A percentile compares a stretch with the other conserved stretches of the same genome.
Conservation (phyloP, 768 basidiomycete species). For the Lyophyllum semitale region DNA sequence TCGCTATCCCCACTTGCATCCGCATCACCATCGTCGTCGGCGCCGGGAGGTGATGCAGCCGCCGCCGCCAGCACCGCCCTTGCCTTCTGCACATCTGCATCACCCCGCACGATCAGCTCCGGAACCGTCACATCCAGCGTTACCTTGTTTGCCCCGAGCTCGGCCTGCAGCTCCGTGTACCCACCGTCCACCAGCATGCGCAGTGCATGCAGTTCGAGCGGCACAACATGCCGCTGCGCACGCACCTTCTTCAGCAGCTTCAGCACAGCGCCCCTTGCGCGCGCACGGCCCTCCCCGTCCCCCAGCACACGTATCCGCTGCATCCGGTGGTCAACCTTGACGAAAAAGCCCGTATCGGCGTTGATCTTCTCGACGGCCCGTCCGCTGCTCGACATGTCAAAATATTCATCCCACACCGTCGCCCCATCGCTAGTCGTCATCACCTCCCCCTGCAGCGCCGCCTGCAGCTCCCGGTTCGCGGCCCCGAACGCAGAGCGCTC, state of each 20-base stretch:
- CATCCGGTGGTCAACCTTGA: constrained; percentile 41
- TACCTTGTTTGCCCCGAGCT: constrained; percentile 43
- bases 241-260: constrained; percentile 43
- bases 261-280: constrained; percentile 31
- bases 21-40: background rate
- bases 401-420: constrained; percentile 49
- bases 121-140: constrained; percentile 42
- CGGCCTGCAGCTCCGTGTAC: constrained; percentile 35
- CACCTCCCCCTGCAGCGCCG: constrained; percentile 37
- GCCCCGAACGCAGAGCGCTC: constrained; percentile 34
- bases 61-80: background rate
- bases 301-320: constrained; percentile 44
- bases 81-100: constrained; percentile 23
- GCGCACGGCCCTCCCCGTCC: constrained; percentile 24
- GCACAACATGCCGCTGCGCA: constrained; percentile 33
- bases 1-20: background rate
- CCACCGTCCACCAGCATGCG: constrained; percentile 41
- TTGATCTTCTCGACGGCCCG: constrained; percentile 40
- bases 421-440: constrained; percentile 31
- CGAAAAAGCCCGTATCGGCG: constrained; percentile 30
- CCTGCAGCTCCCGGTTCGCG: constrained; percentile 38
- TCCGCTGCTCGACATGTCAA: constrained; percentile 41
- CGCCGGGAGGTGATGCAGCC: background rate
- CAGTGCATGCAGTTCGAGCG: constrained; percentile 33
- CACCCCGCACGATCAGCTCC: constrained; percentile 45